phyloP scores from a whole-genome alignment of 164 flowering plant species.

The Warburgia ugandensis region DNA sequence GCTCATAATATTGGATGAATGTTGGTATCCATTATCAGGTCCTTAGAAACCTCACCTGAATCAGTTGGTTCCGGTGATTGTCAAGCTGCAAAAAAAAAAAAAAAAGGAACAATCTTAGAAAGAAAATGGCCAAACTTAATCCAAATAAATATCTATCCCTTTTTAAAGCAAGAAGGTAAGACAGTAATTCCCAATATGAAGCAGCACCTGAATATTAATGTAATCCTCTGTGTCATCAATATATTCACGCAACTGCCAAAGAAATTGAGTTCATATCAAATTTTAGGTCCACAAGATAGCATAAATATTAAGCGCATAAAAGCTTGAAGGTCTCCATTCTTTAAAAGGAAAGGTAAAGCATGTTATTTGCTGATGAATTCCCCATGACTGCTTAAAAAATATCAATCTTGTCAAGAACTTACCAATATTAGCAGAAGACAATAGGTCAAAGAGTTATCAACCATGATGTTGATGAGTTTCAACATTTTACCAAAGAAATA shows the following conservation, averaged over 20 bases:
- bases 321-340: too few species aligned
- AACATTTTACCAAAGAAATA: too few species aligned
- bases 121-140: neutral
- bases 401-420: too few species aligned
- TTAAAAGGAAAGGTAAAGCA: too few species aligned
- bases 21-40: neutral
- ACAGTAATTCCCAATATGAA: neutral
- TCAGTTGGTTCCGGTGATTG: constrained; percentile 91
- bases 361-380: too few species aligned
- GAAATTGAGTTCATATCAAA: neutral
- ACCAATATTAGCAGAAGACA: too few species aligned
- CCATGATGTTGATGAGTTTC: too few species aligned
- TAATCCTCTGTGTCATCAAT: constrained; percentile 98
- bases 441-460: too few species aligned
- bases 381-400: too few species aligned
- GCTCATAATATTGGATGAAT: neutral
- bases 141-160: neutral
- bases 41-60: constrained; percentile 55
- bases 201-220: constrained; percentile 86
- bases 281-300: constrained; percentile 19
- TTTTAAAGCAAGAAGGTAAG: neutral
- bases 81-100: constrained; percentile 64
- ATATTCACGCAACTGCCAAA: constrained; percentile 77
- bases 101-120: neutral
- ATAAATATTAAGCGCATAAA: constrained; percentile 96